Evolutionary conservation across 2,329 filamentous ascomycete genomes (phyloP).

Genomic region (Aspergillus jensenii): DNA sequence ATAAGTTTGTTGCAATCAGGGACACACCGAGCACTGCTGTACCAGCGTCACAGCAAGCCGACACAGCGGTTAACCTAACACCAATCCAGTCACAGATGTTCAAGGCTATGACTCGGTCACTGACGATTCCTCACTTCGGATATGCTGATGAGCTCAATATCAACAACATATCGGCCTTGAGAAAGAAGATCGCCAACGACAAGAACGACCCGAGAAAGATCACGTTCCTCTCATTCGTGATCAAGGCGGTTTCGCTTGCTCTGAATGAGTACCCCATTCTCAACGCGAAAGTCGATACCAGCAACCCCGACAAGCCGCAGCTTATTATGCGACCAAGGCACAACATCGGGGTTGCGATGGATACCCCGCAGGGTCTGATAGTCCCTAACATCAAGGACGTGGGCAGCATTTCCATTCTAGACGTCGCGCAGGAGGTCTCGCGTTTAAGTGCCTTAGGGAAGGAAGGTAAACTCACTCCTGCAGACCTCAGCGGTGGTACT

Average conservation of each 20-base stretch:
- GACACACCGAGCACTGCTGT: slow-evolving; percentile 36
- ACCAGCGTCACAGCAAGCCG: slow-evolving; percentile 56
- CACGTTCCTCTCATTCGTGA: slow-evolving; percentile 89
- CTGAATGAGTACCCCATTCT: slow-evolving; percentile 80
- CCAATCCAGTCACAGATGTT: slow-evolving; percentile 91
- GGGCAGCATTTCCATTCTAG: slow-evolving; percentile 70
- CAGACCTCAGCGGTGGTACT: slow-evolving; percentile 80
- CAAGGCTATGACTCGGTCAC: slow-evolving; percentile 91
- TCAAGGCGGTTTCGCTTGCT: slow-evolving; percentile 90
- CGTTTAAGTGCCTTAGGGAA: slow-evolving; percentile 72
- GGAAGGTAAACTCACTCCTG: slow-evolving; percentile 70
- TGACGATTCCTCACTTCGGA: slow-evolving; percentile 91
- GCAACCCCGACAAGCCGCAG: slow-evolving; percentile 64
- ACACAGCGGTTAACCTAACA: slow-evolving; percentile 69
- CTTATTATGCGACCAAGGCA: slow-evolving; percentile 79
- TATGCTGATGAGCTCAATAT: slow-evolving; percentile 91
- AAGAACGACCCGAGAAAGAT: slow-evolving; percentile 60
- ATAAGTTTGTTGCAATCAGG: slow-evolving; percentile 63
- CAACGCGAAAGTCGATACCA: slow-evolving; percentile 76
- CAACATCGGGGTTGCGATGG: slow-evolving; percentile 95
- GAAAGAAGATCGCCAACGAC: slow-evolving; percentile 70
- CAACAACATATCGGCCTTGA: slow-evolving; percentile 69
- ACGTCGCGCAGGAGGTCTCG: slow-evolving; percentile 73
- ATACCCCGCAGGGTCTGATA: slow-evolving; percentile 82
- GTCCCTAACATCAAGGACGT: slow-evolving; percentile 92